phyloP scores from a whole-genome alignment of 164 flowering plant species.

The Magnolia changhungtana region DNA sequence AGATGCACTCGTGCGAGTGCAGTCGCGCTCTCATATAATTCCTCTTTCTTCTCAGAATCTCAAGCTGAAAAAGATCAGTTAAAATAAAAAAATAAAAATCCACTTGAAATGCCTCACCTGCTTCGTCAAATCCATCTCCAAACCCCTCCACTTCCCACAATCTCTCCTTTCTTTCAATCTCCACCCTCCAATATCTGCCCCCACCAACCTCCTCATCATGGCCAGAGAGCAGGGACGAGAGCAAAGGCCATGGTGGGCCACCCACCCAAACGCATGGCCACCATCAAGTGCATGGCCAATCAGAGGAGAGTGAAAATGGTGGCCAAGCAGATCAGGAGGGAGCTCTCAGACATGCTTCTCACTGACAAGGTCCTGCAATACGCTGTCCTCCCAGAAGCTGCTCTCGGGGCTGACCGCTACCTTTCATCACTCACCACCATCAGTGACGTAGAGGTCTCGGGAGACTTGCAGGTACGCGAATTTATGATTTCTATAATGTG shows the following conservation, averaged over 20 bases:
- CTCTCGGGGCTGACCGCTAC: constrained; percentile 85
- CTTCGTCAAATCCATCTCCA: neutral
- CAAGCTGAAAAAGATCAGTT: neutral
- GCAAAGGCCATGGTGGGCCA: neutral
- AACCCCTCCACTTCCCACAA: neutral
- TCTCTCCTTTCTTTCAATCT: neutral
- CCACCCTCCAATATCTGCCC: neutral
- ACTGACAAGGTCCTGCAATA: constrained; percentile 75
- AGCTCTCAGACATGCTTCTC: constrained; percentile 80
- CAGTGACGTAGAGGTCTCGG: constrained; percentile 78
- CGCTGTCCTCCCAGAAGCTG: constrained; percentile 81
- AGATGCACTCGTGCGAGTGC: neutral
- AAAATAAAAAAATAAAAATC: neutral
- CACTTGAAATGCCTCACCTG: constrained; percentile 1
- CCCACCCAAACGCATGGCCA: neutral
- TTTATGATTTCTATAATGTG: neutral
- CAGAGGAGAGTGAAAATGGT: constrained; percentile 93
- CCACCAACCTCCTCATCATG: neutral
- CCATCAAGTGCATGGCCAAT: constrained; percentile 69
- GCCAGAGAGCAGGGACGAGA: neutral
- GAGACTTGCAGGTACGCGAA: constrained; percentile 69
- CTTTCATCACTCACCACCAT: constrained; percentile 85
- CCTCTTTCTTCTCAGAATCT: neutral
- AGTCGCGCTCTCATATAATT: no score
- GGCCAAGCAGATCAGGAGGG: constrained; percentile 83